A percentile compares a stretch with the other conserved stretches of the same genome.
Evolutionary conservation across 2,329 filamentous ascomycete genomes (phyloP).

Genomic region (Paraconiothyrium sp.): DNA sequence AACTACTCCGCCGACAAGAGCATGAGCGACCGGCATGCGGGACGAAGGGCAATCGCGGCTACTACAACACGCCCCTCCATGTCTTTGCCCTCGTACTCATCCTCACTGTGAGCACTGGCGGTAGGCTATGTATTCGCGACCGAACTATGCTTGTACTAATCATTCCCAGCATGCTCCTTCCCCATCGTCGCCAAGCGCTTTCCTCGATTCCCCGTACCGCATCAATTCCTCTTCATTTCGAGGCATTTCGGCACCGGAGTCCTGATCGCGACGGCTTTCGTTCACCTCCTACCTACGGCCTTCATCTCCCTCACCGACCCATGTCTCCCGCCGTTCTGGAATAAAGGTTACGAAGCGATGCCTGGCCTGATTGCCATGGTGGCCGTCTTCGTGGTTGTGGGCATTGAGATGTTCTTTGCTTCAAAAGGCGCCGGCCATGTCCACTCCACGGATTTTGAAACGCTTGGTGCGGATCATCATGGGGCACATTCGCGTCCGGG

Average conservation of each 20-base stretch:
- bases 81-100: slow-evolving; percentile 68
- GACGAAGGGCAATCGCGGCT: slow-evolving; percentile 55
- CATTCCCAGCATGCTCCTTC: slow-evolving; percentile 49
- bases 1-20: slow-evolving; percentile 60
- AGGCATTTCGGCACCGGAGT: slow-evolving; percentile 54
- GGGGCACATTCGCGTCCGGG: slow-evolving; percentile 26
- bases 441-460: slow-evolving; percentile 64
- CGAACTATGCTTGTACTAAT: slow-evolving; percentile 25
- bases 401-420: slow-evolving; percentile 89
- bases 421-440: slow-evolving; percentile 70
- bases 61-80: slow-evolving; percentile 66
- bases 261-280: slow-evolving; percentile 53
- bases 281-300: slow-evolving; percentile 53
- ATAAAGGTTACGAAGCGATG: slow-evolving; percentile 51
- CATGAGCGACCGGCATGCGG: slow-evolving; percentile 61
- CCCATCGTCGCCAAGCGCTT: slow-evolving; percentile 52
- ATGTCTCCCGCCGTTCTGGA: slow-evolving; percentile 53
- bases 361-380: slow-evolving; percentile 52
- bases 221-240: slow-evolving; percentile 52
- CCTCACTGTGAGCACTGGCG: slow-evolving; percentile 63
- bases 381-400: slow-evolving; percentile 71
- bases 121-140: slow-evolving; percentile 41
- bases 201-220: slow-evolving; percentile 48
- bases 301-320: slow-evolving; percentile 52
- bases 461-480: slow-evolving; percentile 39